Percentiles rank a stretch among this genome's conserved stretches.
Evolutionary conservation across 148 eudicot species (phyloP).

Genomic region (Beta vulgaris): DNA sequence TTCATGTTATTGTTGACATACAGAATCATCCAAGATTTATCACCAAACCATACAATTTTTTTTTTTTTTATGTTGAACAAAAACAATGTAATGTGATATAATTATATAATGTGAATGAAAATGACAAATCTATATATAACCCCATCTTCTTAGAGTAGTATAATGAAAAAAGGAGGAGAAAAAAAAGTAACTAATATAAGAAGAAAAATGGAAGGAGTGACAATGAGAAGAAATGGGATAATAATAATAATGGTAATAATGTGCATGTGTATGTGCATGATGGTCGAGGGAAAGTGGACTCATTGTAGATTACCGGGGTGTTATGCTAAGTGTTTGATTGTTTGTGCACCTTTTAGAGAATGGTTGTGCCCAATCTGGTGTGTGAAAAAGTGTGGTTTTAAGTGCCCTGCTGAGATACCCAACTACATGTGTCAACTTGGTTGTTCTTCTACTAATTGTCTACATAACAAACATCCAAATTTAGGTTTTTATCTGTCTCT

Average conservation of each 20-base stretch:
- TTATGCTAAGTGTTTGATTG: constrained; percentile 3
- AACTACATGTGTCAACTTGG: constrained; percentile 3
- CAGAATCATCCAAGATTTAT: too few species aligned
- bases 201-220: constrained; percentile 7
- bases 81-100: too few species aligned
- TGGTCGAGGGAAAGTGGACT: neutral
- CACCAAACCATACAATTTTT: too few species aligned
- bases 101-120: too few species aligned
- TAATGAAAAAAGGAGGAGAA: neutral
- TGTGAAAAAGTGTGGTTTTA: neutral
- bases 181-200: neutral
- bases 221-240: neutral
- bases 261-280: constrained; percentile 9
- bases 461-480: neutral
- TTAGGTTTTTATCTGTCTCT: neutral
- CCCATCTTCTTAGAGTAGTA: too few species aligned
- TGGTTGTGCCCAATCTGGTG: neutral
- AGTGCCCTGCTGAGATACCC: neutral
- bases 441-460: constrained; percentile 5
- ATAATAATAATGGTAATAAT: neutral
- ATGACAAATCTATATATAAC: too few species aligned
- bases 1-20: too few species aligned
- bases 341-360: neutral
- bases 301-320: neutral
- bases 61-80: too few species aligned